These are phyloP conservation scores for Leucosporidium scottii DNA, from an alignment of 768 basidiomycete species.

Conservation along the genomic window DNA sequence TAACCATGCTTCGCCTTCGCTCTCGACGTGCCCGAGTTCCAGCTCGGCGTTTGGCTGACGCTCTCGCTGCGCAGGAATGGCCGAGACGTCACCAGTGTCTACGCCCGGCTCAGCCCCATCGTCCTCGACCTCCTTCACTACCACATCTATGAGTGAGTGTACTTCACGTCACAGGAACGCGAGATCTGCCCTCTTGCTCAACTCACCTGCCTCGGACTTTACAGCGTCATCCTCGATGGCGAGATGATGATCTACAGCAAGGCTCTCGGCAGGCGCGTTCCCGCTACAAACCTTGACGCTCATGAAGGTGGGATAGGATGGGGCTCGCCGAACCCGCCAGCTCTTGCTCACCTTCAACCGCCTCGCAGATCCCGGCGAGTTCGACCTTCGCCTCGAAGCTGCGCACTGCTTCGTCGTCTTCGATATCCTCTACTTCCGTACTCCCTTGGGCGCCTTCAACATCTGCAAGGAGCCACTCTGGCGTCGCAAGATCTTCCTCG, in stretches of 20 bases:
- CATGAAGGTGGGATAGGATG: no score
- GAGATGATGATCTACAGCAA: constrained; percentile 99
- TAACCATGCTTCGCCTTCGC: constrained; percentile 48
- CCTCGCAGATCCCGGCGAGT: constrained; percentile 30
- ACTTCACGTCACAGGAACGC: no score
- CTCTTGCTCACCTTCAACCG: no score
- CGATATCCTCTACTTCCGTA: constrained; percentile 80
- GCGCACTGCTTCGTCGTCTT: constrained; percentile 51
- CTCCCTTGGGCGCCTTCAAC: constrained; percentile 49
- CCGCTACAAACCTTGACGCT: neutral
- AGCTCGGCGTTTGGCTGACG: no score
- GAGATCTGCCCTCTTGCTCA: no score
- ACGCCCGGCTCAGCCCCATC: constrained; percentile 79
- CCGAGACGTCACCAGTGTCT: constrained; percentile 46
- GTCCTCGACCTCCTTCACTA: constrained; percentile 69
- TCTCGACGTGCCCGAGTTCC: neutral
- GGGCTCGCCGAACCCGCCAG: no score
- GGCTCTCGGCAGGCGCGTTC: constrained; percentile 54
- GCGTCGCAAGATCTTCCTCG: constrained; percentile 72
- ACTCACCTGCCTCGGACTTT: no score
- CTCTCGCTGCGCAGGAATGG: constrained; percentile 58
- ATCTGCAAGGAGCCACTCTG: constrained; percentile 63
- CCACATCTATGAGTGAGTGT: constrained; percentile 68
- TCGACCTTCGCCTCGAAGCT: constrained; percentile 53
- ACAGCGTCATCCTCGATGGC: constrained; percentile 86